Evolutionary conservation across 306 rosid genomes (phyloP).

Genomic region (Cucumis melo): DNA sequence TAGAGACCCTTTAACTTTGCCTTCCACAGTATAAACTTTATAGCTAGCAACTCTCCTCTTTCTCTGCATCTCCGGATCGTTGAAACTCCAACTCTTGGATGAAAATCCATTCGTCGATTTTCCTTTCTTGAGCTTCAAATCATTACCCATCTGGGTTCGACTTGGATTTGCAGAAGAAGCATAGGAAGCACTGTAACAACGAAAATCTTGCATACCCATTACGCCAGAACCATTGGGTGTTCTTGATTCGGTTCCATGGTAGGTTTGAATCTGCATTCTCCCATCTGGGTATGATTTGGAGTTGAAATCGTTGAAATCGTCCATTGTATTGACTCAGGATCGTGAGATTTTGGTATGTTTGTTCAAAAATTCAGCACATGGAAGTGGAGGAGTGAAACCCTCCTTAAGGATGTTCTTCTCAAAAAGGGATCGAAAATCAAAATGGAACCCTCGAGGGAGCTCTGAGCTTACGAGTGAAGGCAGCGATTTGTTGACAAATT

Average conservation of each 20-base stretch:
- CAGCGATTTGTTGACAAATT: background rate
- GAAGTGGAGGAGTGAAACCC: background rate
- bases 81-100: slow-evolving; percentile 64
- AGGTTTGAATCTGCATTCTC: slow-evolving; percentile 51
- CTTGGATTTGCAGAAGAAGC: slow-evolving; percentile 51
- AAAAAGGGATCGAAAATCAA: background rate
- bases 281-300: slow-evolving; percentile 64
- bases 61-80: slow-evolving; percentile 86
- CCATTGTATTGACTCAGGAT: slow-evolving; percentile 9
- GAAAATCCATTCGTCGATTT: slow-evolving; percentile 48
- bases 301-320: slow-evolving; percentile 41
- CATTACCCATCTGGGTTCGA: slow-evolving; percentile 32
- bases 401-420: background rate
- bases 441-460: background rate
- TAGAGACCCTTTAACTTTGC: slow-evolving; percentile 71
- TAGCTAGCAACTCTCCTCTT: slow-evolving; percentile 88
- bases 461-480: background rate
- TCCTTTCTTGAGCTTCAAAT: slow-evolving; percentile 59
- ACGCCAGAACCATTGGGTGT: slow-evolving; percentile 4
- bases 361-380: background rate
- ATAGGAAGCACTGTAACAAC: slow-evolving; percentile 76
- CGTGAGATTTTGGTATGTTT: too few relatives aligned
- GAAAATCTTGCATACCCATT: slow-evolving; percentile 57
- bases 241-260: slow-evolving; percentile 17
- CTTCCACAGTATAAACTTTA: slow-evolving; percentile 78